Base-by-base conservation (phyloP, 345 rosid genomes). In the Tarenaya hassleriana region DNA sequence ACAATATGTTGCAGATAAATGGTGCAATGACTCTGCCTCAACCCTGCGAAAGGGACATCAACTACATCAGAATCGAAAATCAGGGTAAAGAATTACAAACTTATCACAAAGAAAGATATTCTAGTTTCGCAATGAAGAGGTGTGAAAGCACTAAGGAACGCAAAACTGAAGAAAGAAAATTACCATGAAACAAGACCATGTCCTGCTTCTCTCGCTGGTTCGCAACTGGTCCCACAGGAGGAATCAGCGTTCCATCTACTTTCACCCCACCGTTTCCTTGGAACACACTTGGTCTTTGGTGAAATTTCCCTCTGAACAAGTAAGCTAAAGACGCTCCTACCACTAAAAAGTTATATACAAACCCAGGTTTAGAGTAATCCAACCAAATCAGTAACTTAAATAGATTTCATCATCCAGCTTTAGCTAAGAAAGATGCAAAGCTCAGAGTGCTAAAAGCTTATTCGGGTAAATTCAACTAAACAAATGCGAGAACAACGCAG, bases 101-200 rank as follows among this genome's bases (percentile, higher is more conserved):
- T 24, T 24, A 1, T 8, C 2, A n/a, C 35, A 34, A 4, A 34
- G 40, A 9, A 35, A 35, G 40, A 9, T 35, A 4, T 35, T 35
- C 13, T n/a, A 35, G 40, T 35, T 7, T 35, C 13, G 0, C n/a
- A 10, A 35, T 35, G 9, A 35, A 13, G 19, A 18, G n/a, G 3
- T 18, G 10, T 14, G 4, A 14, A 38, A 16, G 10, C 32, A n/a
- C 11, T 12, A 58, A 52, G 20, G 31, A 46, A 42, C 24, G 40
- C 54, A 8, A 11, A 42, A 20, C 7, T 31, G 38, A 47, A 17
- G 10, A 12, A 10, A 41, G 15, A 55, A 27, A 18, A 63, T 33
- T 80, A 80, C 88, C 96, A 88, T 55, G 94, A 88, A 49, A 75
- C 47, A 58, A 88, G 86, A 64, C 73, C 83, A 21, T 70, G 77